phyloP scores from a whole-genome alignment of 805 yeast genomes.

The Spathaspora sp. region DNA sequence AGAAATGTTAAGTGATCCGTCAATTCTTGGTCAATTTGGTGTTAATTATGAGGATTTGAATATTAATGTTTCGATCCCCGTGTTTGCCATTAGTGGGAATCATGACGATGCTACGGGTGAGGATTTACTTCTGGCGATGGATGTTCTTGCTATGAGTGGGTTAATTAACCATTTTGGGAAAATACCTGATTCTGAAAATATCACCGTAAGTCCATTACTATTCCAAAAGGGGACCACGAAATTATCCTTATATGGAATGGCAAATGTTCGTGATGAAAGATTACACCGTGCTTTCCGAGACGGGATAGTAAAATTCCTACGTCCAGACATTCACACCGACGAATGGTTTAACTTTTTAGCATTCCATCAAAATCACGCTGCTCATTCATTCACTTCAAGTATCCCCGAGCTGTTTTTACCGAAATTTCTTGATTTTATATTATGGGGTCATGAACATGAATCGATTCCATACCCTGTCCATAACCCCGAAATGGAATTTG shows the following conservation, averaged over 20 bases:
- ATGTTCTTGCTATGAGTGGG: constrained; percentile 76
- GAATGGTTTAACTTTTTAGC: constrained; percentile 84
- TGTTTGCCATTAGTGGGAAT: constrained; percentile 91
- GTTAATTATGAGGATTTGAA: constrained; percentile 92
- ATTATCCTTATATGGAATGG: constrained; percentile 84
- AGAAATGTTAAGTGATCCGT: constrained; percentile 78
- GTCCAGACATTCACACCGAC: constrained; percentile 56
- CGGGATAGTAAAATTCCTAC: constrained; percentile 71
- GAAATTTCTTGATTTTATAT: constrained; percentile 69
- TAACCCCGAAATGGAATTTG: constrained; percentile 61
- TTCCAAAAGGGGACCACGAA: constrained; percentile 80
- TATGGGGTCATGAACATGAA: constrained; percentile 99
- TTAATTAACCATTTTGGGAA: constrained; percentile 87
- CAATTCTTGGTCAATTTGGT: constrained; percentile 56
- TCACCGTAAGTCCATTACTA: constrained; percentile 70
- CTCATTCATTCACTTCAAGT: constrained; percentile 75
- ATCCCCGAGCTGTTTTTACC: constrained; percentile 87
- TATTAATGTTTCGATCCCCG: constrained; percentile 81
- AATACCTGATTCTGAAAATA: constrained; percentile 69
- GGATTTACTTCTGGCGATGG: constrained; percentile 79
- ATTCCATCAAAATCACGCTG: constrained; percentile 88
- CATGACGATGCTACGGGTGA: constrained; percentile 96
- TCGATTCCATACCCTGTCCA: constrained; percentile 68
- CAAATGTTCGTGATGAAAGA: constrained; percentile 86
- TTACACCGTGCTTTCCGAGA: constrained; percentile 77